Evolutionary conservation across 2,329 filamentous ascomycete genomes (phyloP), one percentile per base, ranked within the genome.

Genomic region (Trichoderma lentiforme): DNA sequence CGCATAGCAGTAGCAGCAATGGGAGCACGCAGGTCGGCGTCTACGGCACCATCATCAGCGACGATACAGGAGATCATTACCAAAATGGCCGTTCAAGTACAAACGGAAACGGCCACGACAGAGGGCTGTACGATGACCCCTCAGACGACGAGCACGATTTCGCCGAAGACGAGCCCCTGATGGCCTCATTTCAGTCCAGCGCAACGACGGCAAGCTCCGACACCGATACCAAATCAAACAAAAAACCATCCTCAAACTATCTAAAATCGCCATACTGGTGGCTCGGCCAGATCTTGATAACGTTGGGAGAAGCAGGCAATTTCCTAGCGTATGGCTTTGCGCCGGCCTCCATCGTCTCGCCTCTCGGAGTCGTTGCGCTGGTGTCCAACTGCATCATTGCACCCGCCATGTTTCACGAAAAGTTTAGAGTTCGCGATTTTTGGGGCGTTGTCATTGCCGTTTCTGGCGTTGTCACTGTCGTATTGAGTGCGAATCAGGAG

Each of bases 251-350:
- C 34, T 91, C 91, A 71, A 92, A 89, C 6, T 99, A 99, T 81
- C 88, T 99, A 73, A 90, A 90, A 74, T 97, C 94, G 43, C 94
- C 94, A 1, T 98, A 96, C 79, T 99, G 96, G 96, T 99, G 96
- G 96, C 83, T 91, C 36, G 96, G 96, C 24, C 95, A 98, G 75
- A 88, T 97, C 18, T 86, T 99, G 73, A 99, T 99, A 89, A 94
- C 91, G 0, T 84, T 97, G 28, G 96, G 96, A 71, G 96, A 99
- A 83, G 92, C 93, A 79, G 96, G 96, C 66, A 99, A 99, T 81
- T 99, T 99, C 79, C 84, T 99, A 74, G 96, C 96, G 0, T 99
- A 99, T 79, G 96, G 96, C 28, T 99, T 99, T 80, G 96, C 96
- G 34, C 96, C 96, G 4, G 96, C 96, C 8, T 98, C 96, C 15